Conservation (phyloP, 2,329 filamentous ascomycete genomes). For the Hawksworthiomyces lignivorus region DNA sequence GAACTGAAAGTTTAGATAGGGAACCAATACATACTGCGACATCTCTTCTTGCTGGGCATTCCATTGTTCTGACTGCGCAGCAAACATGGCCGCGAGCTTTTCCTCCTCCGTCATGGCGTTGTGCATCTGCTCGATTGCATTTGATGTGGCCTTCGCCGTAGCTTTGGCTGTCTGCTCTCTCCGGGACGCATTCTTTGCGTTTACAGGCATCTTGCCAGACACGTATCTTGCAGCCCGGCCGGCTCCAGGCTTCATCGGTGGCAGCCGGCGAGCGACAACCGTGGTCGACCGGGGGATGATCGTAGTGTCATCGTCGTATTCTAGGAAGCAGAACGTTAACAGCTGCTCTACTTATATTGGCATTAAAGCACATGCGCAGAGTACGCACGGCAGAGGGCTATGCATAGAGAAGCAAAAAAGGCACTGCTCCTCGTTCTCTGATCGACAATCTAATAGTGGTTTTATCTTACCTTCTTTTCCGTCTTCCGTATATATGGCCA, state of each 20-base stretch:
- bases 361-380: too few species aligned
- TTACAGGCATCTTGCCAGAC: slow-evolving; percentile 87
- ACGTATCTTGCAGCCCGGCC: slow-evolving; percentile 92
- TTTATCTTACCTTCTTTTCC: slow-evolving; percentile 68
- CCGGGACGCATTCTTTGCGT: slow-evolving; percentile 71
- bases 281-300: slow-evolving; percentile 93
- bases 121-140: slow-evolving; percentile 58
- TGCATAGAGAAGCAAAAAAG: too few species aligned
- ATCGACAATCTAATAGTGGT: background rate
- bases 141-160: slow-evolving; percentile 46
- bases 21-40: slow-evolving; percentile 55
- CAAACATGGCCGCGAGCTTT: slow-evolving; percentile 86
- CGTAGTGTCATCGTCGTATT: slow-evolving; percentile 97
- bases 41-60: slow-evolving; percentile 87
- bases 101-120: slow-evolving; percentile 87
- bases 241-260: slow-evolving; percentile 75
- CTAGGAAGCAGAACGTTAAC: slow-evolving; percentile 35
- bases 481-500: slow-evolving; percentile 90
- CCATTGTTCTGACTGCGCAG: slow-evolving; percentile 85
- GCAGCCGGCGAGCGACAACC: slow-evolving; percentile 80
- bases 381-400: too few species aligned
- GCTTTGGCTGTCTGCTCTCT: slow-evolving; percentile 56
- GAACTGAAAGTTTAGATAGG: too few species aligned
- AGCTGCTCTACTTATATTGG: background rate
- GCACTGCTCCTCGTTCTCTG: background rate